Evolutionary conservation across 2,329 filamentous ascomycete genomes (phyloP).

Genomic region (Ustulina deusta): DNA sequence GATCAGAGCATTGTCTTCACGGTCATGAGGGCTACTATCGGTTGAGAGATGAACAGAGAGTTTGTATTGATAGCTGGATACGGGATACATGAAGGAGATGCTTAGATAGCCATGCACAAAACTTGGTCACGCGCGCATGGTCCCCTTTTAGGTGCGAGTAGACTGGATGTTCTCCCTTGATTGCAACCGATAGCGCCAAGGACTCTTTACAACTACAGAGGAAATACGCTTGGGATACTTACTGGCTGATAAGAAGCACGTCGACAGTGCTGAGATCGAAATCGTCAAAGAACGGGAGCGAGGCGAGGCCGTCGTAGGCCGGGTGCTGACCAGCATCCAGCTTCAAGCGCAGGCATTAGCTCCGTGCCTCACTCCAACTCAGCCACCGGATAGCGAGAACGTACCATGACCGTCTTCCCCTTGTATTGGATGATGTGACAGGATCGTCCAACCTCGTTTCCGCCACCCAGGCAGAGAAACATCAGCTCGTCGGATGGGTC

Average conservation of each 20-base stretch:
- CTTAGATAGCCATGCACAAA: conserved; percentile 32
- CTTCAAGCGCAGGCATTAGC: conserved; percentile 59
- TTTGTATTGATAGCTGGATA: conserved; percentile 60
- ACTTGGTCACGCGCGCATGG: conserved; percentile 26
- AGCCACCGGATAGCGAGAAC: conserved; percentile 46
- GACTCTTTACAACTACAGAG: conserved; percentile 39
- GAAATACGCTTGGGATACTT: conserved; percentile 64
- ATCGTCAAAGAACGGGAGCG: conserved; percentile 97
- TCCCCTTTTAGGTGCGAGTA: conserved; percentile 10
- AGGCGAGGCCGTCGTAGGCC: conserved; percentile 92
- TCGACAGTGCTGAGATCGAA: conserved; percentile 98
- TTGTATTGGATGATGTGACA: conserved; percentile 99
- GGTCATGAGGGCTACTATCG: conserved; percentile 47
- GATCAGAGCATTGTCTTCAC: conserved; percentile 34
- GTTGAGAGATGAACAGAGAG: conserved; percentile 50
- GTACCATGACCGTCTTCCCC: conserved; percentile 98
- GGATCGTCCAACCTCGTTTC: conserved; percentile 96
- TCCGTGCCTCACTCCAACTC: conserved; percentile 25
- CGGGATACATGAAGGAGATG: conserved; percentile 41
- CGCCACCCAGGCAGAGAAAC: conserved; percentile 92
- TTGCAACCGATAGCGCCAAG: conserved; percentile 45
- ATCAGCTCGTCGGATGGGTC: conserved; percentile 94
- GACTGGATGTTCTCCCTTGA: conserved; percentile 26
- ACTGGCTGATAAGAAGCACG: conserved; percentile 98
- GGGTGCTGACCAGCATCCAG: conserved; percentile 98